Conservation (phyloP, 2,329 filamentous ascomycete species). For the Penicillium polonicum region DNA sequence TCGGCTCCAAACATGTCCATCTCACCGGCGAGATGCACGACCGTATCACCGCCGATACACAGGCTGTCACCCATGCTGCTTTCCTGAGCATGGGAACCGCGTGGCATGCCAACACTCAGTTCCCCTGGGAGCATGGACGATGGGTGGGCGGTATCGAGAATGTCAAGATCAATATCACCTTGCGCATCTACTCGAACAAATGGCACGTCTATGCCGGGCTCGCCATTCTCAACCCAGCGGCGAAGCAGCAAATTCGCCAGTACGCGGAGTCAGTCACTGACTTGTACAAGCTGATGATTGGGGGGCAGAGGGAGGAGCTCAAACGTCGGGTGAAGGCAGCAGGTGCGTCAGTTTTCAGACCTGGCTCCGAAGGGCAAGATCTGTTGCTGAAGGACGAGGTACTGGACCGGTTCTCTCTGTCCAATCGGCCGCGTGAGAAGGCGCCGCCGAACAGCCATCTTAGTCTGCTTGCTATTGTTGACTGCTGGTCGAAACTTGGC, state of each 20-base stretch:
- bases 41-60: slow-evolving; percentile 95
- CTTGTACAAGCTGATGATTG: slow-evolving; percentile 95
- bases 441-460: slow-evolving; percentile 86
- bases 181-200: slow-evolving; percentile 97
- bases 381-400: slow-evolving; percentile 76
- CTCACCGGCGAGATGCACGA: slow-evolving; percentile 87
- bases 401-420: slow-evolving; percentile 84
- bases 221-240: slow-evolving; percentile 92
- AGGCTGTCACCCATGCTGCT: slow-evolving; percentile 95
- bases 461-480: slow-evolving; percentile 90
- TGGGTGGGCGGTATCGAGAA: slow-evolving; percentile 98
- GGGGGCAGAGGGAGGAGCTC: slow-evolving; percentile 74
- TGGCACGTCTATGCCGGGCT: slow-evolving; percentile 99
- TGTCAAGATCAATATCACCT: slow-evolving; percentile 96
- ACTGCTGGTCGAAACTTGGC: slow-evolving; percentile 92
- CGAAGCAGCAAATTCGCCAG: slow-evolving; percentile 87
- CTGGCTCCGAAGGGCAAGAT: slow-evolving; percentile 54
- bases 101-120: slow-evolving; percentile 92
- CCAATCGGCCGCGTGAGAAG: slow-evolving; percentile 63
- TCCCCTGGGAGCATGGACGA: slow-evolving; percentile 94
- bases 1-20: slow-evolving; percentile 81
- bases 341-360: slow-evolving; percentile 67
- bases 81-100: slow-evolving; percentile 98
- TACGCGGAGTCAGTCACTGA: slow-evolving; percentile 91
- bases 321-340: slow-evolving; percentile 74